A percentile compares a stretch with the other conserved stretches of the same genome.
Evolutionary conservation across 1,284 basidiomycete genomes (phyloP).

Genomic region (Cryptococcus deneoformans): DNA sequence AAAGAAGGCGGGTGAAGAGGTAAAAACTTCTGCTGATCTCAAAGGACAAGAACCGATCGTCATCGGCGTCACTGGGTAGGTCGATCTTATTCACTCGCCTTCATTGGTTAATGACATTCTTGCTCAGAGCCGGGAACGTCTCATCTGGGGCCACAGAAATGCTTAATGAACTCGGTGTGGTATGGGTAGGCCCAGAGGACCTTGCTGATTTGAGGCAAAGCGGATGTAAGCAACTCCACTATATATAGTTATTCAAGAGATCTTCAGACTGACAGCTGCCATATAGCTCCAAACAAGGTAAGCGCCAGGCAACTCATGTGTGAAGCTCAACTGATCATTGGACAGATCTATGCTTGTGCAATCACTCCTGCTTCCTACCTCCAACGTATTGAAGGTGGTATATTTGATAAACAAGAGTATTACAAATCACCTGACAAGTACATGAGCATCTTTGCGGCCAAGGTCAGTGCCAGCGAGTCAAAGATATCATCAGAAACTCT

Average conservation of each 20-base stretch:
- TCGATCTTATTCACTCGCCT: constrained; percentile 1
- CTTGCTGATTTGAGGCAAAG: constrained; percentile 56
- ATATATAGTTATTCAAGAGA: not conserved
- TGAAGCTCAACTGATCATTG: not conserved
- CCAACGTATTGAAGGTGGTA: constrained; percentile 55
- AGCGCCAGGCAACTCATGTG: constrained; percentile 9
- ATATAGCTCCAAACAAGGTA: constrained; percentile 52
- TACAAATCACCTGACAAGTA: constrained; percentile 66
- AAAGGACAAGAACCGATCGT: constrained; percentile 67
- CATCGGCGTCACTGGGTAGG: constrained; percentile 76
- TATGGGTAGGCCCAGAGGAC: constrained; percentile 59
- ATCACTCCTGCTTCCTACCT: constrained; percentile 70
- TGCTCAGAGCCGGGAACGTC: constrained; percentile 68
- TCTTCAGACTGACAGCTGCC: not conserved
- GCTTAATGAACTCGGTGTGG: constrained; percentile 65
- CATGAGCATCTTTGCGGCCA: constrained; percentile 64
- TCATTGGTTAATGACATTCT: not conserved
- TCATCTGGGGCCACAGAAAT: constrained; percentile 70
- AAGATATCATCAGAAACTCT: not conserved
- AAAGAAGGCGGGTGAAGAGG: constrained; percentile 59
- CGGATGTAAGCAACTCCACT: not conserved
- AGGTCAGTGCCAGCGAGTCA: constrained; percentile 51
- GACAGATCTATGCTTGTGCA: constrained; percentile 72
- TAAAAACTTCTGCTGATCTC: constrained; percentile 52
- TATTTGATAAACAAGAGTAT: constrained; percentile 67